A percentile compares a stretch with the other conserved stretches of the same genome.
Evolutionary conservation across 164 flowering plant species (phyloP).

Genomic region (Malania oleifera): DNA sequence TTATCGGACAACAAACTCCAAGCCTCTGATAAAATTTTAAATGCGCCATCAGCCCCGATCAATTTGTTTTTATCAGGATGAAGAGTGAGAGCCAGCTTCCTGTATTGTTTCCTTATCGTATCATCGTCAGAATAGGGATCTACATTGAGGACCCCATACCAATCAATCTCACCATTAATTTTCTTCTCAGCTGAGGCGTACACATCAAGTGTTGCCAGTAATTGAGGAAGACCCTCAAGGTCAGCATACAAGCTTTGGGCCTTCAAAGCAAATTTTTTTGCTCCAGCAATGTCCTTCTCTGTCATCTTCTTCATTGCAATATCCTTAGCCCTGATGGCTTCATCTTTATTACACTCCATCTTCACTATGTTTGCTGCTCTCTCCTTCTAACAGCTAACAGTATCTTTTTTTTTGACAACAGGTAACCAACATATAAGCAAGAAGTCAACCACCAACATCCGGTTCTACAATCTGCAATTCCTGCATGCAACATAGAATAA

Average conservation of each 20-base stretch:
- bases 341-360: conserved; percentile 50
- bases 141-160: conserved; percentile 3
- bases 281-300: conserved; percentile 22
- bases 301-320: conserved; percentile 25
- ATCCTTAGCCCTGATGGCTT: conserved; percentile 45
- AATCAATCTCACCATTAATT: conserved; percentile 17
- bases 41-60: conserved; percentile 6
- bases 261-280: conserved; percentile 37
- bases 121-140: conserved; percentile 1
- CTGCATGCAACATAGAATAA: neutral
- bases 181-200: conserved; percentile 32
- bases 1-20: conserved; percentile 5
- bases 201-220: conserved; percentile 45
- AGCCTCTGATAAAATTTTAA: conserved; percentile 1
- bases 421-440: neutral
- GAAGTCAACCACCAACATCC: neutral
- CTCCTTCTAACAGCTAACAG: too few species aligned
- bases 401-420: neutral
- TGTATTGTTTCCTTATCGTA: conserved; percentile 2
- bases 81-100: conserved; percentile 6
- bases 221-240: conserved; percentile 48
- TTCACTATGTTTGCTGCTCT: neutral
- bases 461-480: neutral
- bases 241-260: conserved; percentile 35
- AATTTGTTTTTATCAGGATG: conserved; percentile 8